Percentiles rank a stretch among this genome's conserved stretches.
Conservation (phyloP, 2,329 filamentous ascomycete species). For the Alternaria viburni region DNA sequence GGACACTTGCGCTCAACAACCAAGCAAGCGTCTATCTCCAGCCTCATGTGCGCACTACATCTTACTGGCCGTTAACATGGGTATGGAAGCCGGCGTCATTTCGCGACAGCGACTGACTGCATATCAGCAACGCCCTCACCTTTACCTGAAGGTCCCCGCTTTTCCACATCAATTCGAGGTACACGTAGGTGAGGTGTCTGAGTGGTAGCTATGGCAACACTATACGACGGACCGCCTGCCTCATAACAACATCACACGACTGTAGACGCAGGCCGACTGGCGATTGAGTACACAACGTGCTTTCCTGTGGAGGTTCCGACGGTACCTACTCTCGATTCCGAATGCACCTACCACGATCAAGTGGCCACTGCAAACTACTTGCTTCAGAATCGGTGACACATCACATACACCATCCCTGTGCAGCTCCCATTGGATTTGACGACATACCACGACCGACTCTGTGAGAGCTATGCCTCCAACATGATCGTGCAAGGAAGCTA, state of each 20-base stretch:
- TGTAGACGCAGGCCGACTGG: not conserved
- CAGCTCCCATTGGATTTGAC: not conserved
- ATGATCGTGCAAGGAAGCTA: not conserved
- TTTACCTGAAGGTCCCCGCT: constrained; percentile 4
- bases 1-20: not conserved
- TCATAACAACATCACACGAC: not conserved
- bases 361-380: not conserved
- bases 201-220: not conserved
- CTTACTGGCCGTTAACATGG: not conserved
- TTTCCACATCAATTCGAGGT: not conserved
- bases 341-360: not conserved
- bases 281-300: not conserved
- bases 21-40: not conserved
- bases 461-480: not conserved
- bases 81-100: not conserved
- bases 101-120: not conserved
- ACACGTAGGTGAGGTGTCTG: not conserved
- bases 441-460: not conserved
- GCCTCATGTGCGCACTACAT: not conserved
- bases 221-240: not conserved
- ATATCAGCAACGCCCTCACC: not conserved
- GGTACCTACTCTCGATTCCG: not conserved
- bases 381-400: not conserved
- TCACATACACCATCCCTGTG: not conserved
- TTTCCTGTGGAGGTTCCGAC: not conserved